Percentiles rank a stretch among this genome's conserved stretches.
phyloP scores from a whole-genome alignment of 805 yeast genomes.

The Saturnispora sekii region DNA sequence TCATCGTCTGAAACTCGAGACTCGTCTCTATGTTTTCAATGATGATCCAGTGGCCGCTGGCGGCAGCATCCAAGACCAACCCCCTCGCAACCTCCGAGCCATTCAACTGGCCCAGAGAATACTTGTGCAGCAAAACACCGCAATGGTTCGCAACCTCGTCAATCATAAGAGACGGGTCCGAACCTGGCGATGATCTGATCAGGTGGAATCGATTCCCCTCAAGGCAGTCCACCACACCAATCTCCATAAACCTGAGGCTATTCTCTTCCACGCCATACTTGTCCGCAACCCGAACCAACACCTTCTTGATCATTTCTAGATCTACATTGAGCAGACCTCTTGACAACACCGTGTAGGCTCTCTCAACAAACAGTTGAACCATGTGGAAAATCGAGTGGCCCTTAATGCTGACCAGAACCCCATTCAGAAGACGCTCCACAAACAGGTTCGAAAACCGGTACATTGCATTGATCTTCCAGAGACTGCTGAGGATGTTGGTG shows the following conservation, averaged over 20 bases:
- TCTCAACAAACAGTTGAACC: slow-evolving; percentile 33
- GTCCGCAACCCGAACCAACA: slow-evolving; percentile 15
- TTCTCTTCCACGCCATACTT: background rate
- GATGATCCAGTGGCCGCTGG: slow-evolving; percentile 58
- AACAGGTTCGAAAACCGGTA: slow-evolving; percentile 30
- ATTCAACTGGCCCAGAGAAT: slow-evolving; percentile 72
- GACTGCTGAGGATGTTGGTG: slow-evolving; percentile 35
- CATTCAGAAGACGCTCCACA: background rate
- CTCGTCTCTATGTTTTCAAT: slow-evolving; percentile 79
- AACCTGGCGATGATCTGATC: slow-evolving; percentile 49
- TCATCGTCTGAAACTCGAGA: slow-evolving; percentile 45
- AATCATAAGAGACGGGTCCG: slow-evolving; percentile 56
- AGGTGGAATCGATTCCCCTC: slow-evolving; percentile 32
- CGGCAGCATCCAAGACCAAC: slow-evolving; percentile 37
- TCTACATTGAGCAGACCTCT: slow-evolving; percentile 39
- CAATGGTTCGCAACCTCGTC: slow-evolving; percentile 31
- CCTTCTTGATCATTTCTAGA: slow-evolving; percentile 31
- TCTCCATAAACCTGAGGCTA: slow-evolving; percentile 14
- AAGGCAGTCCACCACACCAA: slow-evolving; percentile 14
- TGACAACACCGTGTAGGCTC: slow-evolving; percentile 36
- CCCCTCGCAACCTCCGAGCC: slow-evolving; percentile 47
- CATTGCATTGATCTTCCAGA: slow-evolving; percentile 36
- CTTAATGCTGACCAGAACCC: background rate
- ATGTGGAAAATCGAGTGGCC: slow-evolving; percentile 25
- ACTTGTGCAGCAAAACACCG: slow-evolving; percentile 27